Evolutionary conservation across 2,329 filamentous ascomycete species (phyloP), one percentile per base, ranked within the genome.

Genomic region (Xylaria sp.): DNA sequence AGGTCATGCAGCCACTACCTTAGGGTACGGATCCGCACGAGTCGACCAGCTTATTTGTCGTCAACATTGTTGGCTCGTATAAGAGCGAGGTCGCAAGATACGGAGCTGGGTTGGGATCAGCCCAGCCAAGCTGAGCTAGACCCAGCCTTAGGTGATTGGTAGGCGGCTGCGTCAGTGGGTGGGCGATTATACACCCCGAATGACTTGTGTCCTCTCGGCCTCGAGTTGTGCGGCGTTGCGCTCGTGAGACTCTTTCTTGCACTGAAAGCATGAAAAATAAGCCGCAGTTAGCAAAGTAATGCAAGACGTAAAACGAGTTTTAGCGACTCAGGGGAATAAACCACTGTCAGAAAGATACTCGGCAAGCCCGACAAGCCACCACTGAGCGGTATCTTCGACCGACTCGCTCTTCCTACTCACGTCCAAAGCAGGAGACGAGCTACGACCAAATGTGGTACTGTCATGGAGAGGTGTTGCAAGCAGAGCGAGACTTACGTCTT

Each of bases 181-280:
- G 10, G n/a, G 20, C 39, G 23, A 63, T 82, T 88, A 97, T 81
- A 97, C 91, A 71, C 94, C 94, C 83, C 92, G 94, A 84, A 98
- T 96, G 76, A 97, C 94, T 73, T 95, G 92, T 56, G 96, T 99
- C 79, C 95, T 88, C 87, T 99, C 95, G 67, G 91, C 89, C 82
- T 98, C 93, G 79, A 99, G 86, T 84, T 97, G 94, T 73, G 94
- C 92, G 69, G 94, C 93, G 81, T 99, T 99, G 74, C 94, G 90
- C 81, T 97, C 94, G 82, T 97, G 94, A 57, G 93, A 95, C 82
- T 97, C 94, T 86, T 97, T 96, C 88, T 98, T 97, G 88, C 95
- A 98, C 89, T 91, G 78, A 37, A 67, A 61, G 63, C 67, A 23
- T 57, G 62, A 74, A 69, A 65, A 61, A 46, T 77, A 80, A 83